Evolutionary conservation across 2,329 filamentous ascomycete species (phyloP).

Genomic region (Penicillium sclerotiorum): DNA sequence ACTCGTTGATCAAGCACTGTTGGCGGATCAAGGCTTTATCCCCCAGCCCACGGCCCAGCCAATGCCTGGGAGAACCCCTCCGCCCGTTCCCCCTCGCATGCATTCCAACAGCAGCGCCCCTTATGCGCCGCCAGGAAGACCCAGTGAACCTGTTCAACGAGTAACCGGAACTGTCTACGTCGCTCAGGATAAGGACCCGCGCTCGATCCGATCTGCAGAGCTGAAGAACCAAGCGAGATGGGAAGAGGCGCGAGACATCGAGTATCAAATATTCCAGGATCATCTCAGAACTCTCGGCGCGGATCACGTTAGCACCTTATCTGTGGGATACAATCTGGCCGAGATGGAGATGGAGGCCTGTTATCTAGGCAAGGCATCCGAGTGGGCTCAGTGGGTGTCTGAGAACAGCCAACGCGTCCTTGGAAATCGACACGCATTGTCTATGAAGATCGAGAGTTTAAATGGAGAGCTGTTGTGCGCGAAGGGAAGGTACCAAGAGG

Average conservation of each 20-base stretch:
- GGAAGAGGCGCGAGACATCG: slow-evolving; percentile 32
- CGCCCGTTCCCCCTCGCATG: slow-evolving; percentile 31
- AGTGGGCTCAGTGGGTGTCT: slow-evolving; percentile 36
- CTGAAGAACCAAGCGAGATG: slow-evolving; percentile 31
- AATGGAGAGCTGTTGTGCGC: slow-evolving; percentile 31
- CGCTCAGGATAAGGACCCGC: slow-evolving; percentile 30
- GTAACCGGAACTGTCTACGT: slow-evolving; percentile 24
- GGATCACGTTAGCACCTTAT: slow-evolving; percentile 33
- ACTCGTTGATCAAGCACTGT: slow-evolving; percentile 33
- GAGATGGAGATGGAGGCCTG: slow-evolving; percentile 30
- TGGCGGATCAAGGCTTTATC: slow-evolving; percentile 34
- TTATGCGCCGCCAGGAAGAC: slow-evolving; percentile 19
- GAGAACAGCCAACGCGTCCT: slow-evolving; percentile 30
- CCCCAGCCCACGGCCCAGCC: slow-evolving; percentile 23
- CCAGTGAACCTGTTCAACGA: slow-evolving; percentile 11
- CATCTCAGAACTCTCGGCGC: slow-evolving; percentile 30
- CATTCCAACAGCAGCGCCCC: slow-evolving; percentile 32
- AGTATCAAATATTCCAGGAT: slow-evolving; percentile 36
- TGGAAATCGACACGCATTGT: slow-evolving; percentile 27
- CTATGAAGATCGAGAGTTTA: slow-evolving; percentile 34
- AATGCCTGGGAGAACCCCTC: slow-evolving; percentile 11
- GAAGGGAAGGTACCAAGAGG: slow-evolving; percentile 30
- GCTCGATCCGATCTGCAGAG: slow-evolving; percentile 29
- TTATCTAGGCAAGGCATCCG: slow-evolving; percentile 29
- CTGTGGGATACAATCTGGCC: slow-evolving; percentile 30